A percentile compares a stretch with the other conserved stretches of the same genome.
Conservation (phyloP, 2,329 filamentous ascomycete genomes). For the Fusarium sp. region DNA sequence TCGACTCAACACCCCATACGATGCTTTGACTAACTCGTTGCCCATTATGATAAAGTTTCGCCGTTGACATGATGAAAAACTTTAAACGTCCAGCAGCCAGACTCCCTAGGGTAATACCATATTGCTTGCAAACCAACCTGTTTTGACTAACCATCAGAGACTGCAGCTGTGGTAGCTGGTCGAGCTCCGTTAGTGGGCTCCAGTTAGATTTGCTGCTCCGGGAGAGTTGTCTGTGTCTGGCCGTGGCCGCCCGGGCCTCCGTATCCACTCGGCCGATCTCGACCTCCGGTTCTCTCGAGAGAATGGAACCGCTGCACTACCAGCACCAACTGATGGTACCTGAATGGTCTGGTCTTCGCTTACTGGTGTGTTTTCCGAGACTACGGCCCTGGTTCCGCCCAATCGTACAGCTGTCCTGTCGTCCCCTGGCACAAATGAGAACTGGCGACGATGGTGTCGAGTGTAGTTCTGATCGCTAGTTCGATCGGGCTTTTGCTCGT, state of each 20-base stretch:
- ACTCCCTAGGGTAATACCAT: background rate
- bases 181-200: background rate
- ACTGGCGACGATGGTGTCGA: constrained; percentile 47
- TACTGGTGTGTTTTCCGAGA: background rate
- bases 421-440: constrained; percentile 50
- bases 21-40: constrained; percentile 6
- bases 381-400: background rate
- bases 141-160: background rate
- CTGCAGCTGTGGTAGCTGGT: constrained; percentile 3
- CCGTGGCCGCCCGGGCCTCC: constrained; percentile 8
- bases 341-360: constrained; percentile 5
- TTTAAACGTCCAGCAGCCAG: constrained; percentile 18
- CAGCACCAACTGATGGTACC: constrained; percentile 4
- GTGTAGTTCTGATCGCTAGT: background rate
- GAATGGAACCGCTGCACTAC: background rate
- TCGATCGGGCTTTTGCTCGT: background rate
- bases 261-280: constrained; percentile 38
- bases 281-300: constrained; percentile 16
- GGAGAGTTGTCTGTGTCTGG: constrained; percentile 14
- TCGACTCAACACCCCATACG: constrained; percentile 15
- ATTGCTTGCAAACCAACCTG: constrained; percentile 11
- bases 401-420: constrained; percentile 32
- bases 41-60: constrained; percentile 32
- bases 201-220: constrained; percentile 1
- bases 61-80: constrained; percentile 37